Evolutionary conservation across 306 rosid species (phyloP).

Genomic region (Acacia crassicarpa): DNA sequence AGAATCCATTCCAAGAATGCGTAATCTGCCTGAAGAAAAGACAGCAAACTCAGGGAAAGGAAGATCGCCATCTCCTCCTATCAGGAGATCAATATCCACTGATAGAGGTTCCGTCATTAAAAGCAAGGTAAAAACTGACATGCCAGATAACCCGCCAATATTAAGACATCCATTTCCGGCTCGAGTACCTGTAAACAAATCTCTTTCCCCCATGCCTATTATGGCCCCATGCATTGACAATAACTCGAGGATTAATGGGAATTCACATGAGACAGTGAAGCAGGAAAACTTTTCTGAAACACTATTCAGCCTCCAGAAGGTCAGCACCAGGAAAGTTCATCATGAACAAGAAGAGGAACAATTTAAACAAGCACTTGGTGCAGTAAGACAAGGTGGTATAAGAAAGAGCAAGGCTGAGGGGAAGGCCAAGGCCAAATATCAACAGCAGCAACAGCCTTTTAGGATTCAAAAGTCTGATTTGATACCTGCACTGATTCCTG

Average conservation of each 20-base stretch:
- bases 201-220: conserved; percentile 44
- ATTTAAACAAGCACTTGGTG: conserved; percentile 56
- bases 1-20: conserved; percentile 57
- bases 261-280: conserved; percentile 48
- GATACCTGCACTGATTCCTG: too few species aligned
- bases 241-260: conserved; percentile 41
- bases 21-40: conserved; percentile 64
- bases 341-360: conserved; percentile 75
- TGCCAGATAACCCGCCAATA: conserved; percentile 59
- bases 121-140: conserved; percentile 58
- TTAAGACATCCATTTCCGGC: conserved; percentile 58
- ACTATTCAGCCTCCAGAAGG: conserved; percentile 49
- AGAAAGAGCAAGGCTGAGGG: conserved; percentile 63
- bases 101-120: conserved; percentile 75
- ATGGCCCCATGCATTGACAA: conserved; percentile 35
- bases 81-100: conserved; percentile 82
- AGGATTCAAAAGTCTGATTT: conserved; percentile 58
- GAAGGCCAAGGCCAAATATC: conserved; percentile 66
- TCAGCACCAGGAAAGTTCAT: conserved; percentile 54
- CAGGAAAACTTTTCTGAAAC: conserved; percentile 51
- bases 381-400: conserved; percentile 60
- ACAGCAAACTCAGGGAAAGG: conserved; percentile 51
- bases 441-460: conserved; percentile 45
- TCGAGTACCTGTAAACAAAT: conserved; percentile 63
- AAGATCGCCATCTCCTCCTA: conserved; percentile 87